Conservation (phyloP, 352 stramenopile genomes). For the Phytophthora aleatoria region DNA sequence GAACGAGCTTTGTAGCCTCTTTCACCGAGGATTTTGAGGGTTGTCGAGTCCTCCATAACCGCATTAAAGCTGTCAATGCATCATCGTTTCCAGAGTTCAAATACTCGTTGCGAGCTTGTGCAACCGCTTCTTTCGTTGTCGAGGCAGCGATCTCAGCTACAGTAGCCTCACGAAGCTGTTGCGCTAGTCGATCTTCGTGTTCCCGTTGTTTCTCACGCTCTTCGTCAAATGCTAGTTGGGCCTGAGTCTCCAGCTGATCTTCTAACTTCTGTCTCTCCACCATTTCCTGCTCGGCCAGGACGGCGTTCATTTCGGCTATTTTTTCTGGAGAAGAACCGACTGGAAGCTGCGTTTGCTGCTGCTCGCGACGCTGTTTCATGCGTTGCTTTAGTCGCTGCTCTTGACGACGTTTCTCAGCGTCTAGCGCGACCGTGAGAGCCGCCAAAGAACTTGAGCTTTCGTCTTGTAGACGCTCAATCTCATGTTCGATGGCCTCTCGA, state of each 20-base stretch:
- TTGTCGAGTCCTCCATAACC: conserved; percentile 20
- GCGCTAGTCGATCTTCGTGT: conserved; percentile 22
- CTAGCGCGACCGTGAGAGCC: conserved; percentile 15
- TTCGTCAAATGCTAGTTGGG: conserved; percentile 25
- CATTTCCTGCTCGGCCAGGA: conserved; percentile 29
- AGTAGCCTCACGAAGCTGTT: conserved; percentile 25
- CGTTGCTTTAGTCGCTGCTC: conserved; percentile 34
- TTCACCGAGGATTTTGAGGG: conserved; percentile 1
- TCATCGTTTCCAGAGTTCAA: conserved; percentile 3
- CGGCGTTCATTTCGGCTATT: conserved; percentile 25
- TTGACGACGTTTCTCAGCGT: conserved; percentile 34
- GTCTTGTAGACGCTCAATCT: conserved; percentile 28
- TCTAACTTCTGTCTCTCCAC: conserved; percentile 28
- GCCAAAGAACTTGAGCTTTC: conserved; percentile 23
- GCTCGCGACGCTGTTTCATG: conserved; percentile 26
- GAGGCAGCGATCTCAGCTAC: conserved; percentile 14
- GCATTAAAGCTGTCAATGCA: conserved; percentile 18
- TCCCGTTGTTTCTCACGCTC: conserved; percentile 30
- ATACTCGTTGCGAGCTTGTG: conserved; percentile 13
- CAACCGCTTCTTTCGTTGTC: conserved; percentile 26
- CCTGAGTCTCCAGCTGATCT: conserved; percentile 31
- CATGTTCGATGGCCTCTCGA: conserved; percentile 14
- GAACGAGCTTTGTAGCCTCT: conserved; percentile 1
- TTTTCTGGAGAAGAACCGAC: conserved; percentile 14
- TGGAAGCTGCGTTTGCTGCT: conserved; percentile 27